phyloP scores from a whole-genome alignment of 129 eudicot genomes.

The Pseudognaphalium luteoalbum region DNA sequence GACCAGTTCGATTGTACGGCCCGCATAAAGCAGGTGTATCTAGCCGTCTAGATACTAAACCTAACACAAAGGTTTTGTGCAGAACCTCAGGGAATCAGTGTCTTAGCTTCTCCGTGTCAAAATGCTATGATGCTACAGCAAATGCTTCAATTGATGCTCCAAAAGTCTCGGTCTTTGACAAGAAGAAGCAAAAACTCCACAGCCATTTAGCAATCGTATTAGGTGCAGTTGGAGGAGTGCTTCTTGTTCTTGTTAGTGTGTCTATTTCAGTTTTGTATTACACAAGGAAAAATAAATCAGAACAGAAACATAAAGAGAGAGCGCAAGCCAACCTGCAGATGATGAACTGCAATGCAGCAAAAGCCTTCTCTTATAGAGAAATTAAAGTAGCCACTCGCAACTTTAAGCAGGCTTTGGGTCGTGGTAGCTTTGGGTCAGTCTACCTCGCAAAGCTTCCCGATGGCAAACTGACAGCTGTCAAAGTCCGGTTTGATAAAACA shows the following conservation, averaged over 20 bases:
- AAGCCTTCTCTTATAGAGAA: conserved; percentile 71
- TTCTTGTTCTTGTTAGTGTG: conserved; percentile 36
- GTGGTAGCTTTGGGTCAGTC: conserved; percentile 90
- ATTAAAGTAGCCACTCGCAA: conserved; percentile 79
- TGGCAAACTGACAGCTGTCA: conserved; percentile 78
- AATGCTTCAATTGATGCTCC: conserved; percentile 68
- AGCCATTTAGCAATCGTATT: conserved; percentile 54
- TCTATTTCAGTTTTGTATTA: conserved; percentile 43
- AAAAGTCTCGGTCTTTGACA: conserved; percentile 65
- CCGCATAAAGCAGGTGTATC: background rate
- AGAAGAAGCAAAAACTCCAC: conserved; percentile 56
- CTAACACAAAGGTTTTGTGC: conserved; percentile 35
- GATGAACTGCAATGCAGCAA: conserved; percentile 47
- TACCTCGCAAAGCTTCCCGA: conserved; percentile 71
- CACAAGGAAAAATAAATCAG: conserved; percentile 44
- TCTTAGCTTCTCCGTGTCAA: conserved; percentile 59
- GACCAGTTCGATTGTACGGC: background rate
- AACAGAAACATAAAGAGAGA: conserved; percentile 21
- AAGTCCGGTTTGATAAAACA: conserved; percentile 74
- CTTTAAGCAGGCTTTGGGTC: conserved; percentile 76
- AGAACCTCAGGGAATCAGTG: conserved; percentile 88
- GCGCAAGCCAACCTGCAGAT: conserved; percentile 47
- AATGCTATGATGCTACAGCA: conserved; percentile 48
- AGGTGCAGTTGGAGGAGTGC: conserved; percentile 62
- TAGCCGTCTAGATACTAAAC: conserved; percentile 3